Conservation (phyloP, 2,329 filamentous ascomycete genomes). For the Ophiostoma sp. region DNA sequence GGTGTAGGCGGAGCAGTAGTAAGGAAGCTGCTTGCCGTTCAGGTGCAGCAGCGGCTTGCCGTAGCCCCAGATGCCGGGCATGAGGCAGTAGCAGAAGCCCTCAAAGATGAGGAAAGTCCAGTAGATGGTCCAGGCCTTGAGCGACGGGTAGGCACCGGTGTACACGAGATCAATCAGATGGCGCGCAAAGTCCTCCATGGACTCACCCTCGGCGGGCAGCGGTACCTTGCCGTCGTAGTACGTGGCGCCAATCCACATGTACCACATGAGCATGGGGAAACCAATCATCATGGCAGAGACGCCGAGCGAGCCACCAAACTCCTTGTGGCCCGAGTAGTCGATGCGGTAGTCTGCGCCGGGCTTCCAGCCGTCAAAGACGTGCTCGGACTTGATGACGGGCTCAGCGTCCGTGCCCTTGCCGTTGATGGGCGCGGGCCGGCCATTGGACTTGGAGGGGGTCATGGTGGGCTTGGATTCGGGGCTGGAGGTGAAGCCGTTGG, state of each 20-base stretch:
- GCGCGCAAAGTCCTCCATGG: slow-evolving; percentile 66
- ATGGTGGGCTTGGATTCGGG: slow-evolving; percentile 34
- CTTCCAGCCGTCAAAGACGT: slow-evolving; percentile 57
- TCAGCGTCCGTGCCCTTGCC: slow-evolving; percentile 32
- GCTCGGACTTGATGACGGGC: slow-evolving; percentile 34
- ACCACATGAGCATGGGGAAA: slow-evolving; percentile 96
- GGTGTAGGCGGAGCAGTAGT: slow-evolving; percentile 89
- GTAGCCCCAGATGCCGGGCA: slow-evolving; percentile 84
- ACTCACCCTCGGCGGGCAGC: slow-evolving; percentile 63
- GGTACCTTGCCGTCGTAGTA: slow-evolving; percentile 89
- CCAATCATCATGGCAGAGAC: slow-evolving; percentile 82
- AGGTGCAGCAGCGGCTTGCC: slow-evolving; percentile 85
- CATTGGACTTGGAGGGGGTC: slow-evolving; percentile 22
- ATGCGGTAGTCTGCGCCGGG: slow-evolving; percentile 62
- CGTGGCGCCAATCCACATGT: slow-evolving; percentile 96
- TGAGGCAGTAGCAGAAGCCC: slow-evolving; percentile 74
- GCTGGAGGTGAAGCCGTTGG: slow-evolving; percentile 31
- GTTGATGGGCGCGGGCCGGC: slow-evolving; percentile 36
- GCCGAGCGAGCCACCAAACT: slow-evolving; percentile 87
- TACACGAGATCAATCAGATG: slow-evolving; percentile 74
- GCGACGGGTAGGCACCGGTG: slow-evolving; percentile 78
- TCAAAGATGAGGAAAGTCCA: slow-evolving; percentile 91
- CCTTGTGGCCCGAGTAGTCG: slow-evolving; percentile 65
- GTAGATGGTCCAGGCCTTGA: slow-evolving; percentile 88
- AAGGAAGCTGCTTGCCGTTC: slow-evolving; percentile 80